Evolutionary conservation across 2,329 filamentous ascomycete species (phyloP).

Genomic region (Trichoderma brevicompactum): DNA sequence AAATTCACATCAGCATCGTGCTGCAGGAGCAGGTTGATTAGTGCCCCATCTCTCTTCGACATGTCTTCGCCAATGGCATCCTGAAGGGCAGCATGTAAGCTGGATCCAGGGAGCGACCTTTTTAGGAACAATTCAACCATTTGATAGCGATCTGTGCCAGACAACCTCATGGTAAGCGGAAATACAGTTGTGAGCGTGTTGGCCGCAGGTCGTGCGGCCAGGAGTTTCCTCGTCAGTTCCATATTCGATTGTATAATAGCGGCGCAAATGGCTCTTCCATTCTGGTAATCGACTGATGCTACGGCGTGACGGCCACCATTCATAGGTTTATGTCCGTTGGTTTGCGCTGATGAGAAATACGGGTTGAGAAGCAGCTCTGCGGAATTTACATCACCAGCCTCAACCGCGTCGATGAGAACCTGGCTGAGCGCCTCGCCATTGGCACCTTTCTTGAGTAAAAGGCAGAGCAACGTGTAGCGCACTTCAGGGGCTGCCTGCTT

Average conservation of each 20-base stretch:
- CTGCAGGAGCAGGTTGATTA: conserved; percentile 58
- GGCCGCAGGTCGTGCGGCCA: conserved; percentile 52
- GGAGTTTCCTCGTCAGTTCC: conserved; percentile 51
- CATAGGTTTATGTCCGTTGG: conserved; percentile 39
- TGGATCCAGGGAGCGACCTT: conserved; percentile 52
- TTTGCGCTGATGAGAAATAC: conserved; percentile 40
- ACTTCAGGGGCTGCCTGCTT: conserved; percentile 52
- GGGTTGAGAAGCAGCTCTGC: conserved; percentile 56
- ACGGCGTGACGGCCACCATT: conserved; percentile 48
- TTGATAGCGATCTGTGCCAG: conserved; percentile 49
- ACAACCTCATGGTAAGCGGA: conserved; percentile 51
- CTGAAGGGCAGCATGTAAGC: conserved; percentile 55
- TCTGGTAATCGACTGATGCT: conserved; percentile 58
- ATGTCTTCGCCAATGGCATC: conserved; percentile 56
- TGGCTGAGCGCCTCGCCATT: conserved; percentile 53
- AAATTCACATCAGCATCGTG: conserved; percentile 60
- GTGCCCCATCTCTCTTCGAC: conserved; percentile 52
- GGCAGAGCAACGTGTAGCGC: conserved; percentile 49
- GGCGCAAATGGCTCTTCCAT: conserved; percentile 55
- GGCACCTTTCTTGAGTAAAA: conserved; percentile 57
- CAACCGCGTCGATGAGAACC: conserved; percentile 54
- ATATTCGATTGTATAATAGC: conserved; percentile 53
- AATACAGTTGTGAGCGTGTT: conserved; percentile 56
- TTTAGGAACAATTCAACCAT: conserved; percentile 57
- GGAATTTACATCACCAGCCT: conserved; percentile 53